These are phyloP conservation scores for Chlamydomonas eustigma DNA, from an alignment of 139 green algal genomes.

Conservation along the genomic window DNA sequence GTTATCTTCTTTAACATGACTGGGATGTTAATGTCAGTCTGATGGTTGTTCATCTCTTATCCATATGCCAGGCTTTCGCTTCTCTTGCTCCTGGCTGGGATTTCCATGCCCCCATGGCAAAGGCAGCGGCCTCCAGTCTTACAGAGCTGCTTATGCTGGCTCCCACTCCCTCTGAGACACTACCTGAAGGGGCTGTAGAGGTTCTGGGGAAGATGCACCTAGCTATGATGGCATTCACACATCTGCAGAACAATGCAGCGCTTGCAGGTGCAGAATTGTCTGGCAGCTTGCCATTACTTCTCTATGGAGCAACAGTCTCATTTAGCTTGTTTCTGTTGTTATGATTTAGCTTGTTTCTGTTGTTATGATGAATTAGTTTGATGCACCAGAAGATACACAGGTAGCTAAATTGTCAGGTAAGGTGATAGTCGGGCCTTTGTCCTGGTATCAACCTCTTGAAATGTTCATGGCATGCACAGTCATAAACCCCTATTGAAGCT, in stretches of 20 bases:
- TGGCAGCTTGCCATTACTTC: too few species aligned
- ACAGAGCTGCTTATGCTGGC: slow-evolving; percentile 48
- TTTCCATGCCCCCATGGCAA: slow-evolving; percentile 39
- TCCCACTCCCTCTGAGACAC: not conserved
- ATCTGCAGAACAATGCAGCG: not conserved
- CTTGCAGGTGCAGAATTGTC: not conserved
- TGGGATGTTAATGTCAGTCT: not conserved
- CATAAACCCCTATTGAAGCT: too few species aligned
- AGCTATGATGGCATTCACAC: not conserved
- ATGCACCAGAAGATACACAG: too few species aligned
- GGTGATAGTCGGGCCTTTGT: too few species aligned
- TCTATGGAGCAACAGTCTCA: too few species aligned
- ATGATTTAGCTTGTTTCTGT: too few species aligned
- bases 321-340: too few species aligned
- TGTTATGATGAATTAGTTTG: too few species aligned
- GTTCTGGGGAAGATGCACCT: slow-evolving; percentile 1
- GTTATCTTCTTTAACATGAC: not conserved
- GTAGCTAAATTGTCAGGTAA: too few species aligned
- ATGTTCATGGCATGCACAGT: too few species aligned
- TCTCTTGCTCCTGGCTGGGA: slow-evolving; percentile 24
- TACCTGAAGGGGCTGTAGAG: slow-evolving; percentile 23
- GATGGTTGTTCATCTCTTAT: too few species aligned
- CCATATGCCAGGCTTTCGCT: slow-evolving; percentile 13
- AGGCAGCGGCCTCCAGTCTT: slow-evolving; percentile 28
- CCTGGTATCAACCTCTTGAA: too few species aligned